These are phyloP conservation scores for Pythium oligandrum DNA, from an alignment of 352 stramenopile genomes.

Conservation along the genomic window DNA sequence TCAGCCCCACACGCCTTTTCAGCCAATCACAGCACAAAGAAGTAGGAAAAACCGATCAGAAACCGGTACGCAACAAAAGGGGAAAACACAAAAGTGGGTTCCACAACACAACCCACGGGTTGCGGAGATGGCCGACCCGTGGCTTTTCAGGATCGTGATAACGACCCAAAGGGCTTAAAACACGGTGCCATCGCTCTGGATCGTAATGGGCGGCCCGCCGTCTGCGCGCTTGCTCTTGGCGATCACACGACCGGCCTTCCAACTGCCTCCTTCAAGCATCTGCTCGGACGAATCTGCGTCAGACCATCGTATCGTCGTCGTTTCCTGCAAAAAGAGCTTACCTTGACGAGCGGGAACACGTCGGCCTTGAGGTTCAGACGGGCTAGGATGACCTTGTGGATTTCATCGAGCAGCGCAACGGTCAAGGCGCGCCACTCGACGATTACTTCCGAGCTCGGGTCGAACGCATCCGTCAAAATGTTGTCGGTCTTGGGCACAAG, in stretches of 20 bases:
- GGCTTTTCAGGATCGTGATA: no score
- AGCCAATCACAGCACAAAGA: no score
- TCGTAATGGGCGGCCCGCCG: slow-evolving; percentile 72
- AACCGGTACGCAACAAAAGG: no score
- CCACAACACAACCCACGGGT: no score
- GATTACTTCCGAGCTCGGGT: slow-evolving; percentile 70
- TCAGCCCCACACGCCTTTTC: no score
- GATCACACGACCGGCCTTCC: slow-evolving; percentile 79
- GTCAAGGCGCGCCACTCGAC: slow-evolving; percentile 84
- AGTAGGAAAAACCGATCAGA: no score
- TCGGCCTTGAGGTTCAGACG: slow-evolving; percentile 65
- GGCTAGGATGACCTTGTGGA: slow-evolving; percentile 60
- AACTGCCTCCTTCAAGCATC: slow-evolving; percentile 84
- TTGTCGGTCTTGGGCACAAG: slow-evolving; percentile 55
- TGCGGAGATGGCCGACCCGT: no score
- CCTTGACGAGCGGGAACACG: slow-evolving; percentile 82
- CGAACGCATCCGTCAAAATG: slow-evolving; percentile 54
- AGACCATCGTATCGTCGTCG: not conserved
- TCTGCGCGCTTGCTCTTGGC: slow-evolving; percentile 71
- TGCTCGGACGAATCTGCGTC: slow-evolving; percentile 13
- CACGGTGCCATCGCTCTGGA: slow-evolving; percentile 85
- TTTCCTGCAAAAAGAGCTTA: slow-evolving; percentile 10
- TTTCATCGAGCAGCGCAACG: slow-evolving; percentile 72
- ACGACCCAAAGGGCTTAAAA: slow-evolving; percentile 33
- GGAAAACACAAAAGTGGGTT: no score